Conservation (phyloP, 305 asterid species). For the Fraxinus greggii region DNA sequence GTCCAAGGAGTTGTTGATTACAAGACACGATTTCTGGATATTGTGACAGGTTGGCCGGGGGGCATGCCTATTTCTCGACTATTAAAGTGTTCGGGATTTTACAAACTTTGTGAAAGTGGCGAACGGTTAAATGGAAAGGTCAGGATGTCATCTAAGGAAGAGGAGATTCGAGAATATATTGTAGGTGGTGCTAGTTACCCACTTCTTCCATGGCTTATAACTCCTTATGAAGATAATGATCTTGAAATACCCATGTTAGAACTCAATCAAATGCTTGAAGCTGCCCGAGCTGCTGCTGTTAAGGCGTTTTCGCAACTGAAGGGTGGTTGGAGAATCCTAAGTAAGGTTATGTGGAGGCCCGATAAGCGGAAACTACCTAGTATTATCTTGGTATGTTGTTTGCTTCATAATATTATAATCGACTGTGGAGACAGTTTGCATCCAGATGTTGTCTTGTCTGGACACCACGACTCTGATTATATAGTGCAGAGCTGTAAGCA, state of each 20-base stretch:
- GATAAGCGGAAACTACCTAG: constrained; percentile 88
- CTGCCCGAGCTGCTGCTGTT: constrained; percentile 52
- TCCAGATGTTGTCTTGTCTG: constrained; percentile 58
- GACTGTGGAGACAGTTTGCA: constrained; percentile 74
- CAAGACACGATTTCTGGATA: constrained; percentile 67
- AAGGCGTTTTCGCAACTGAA: constrained; percentile 71
- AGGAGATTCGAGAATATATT: constrained; percentile 65
- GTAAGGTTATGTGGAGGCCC: constrained; percentile 98
- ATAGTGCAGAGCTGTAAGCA: constrained; percentile 61
- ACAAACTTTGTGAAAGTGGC: constrained; percentile 71
- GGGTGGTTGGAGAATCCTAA: constrained; percentile 93
- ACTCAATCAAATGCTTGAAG: constrained; percentile 53
- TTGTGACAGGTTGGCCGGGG: constrained; percentile 97
- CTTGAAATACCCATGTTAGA: constrained; percentile 23
- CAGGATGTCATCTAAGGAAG: constrained; percentile 31
- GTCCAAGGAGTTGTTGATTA: constrained; percentile 82
- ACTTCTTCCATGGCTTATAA: constrained; percentile 90
- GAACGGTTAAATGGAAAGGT: constrained; percentile 60
- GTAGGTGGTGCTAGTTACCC: constrained; percentile 77
- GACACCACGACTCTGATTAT: constrained; percentile 67
- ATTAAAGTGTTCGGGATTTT: constrained; percentile 68
- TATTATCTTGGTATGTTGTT: constrained; percentile 78
- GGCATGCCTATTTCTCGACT: constrained; percentile 82
- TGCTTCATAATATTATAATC: constrained; percentile 80
- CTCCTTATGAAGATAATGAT: constrained; percentile 54